Evolutionary conservation across 2,329 filamentous ascomycete genomes (phyloP).

Genomic region (Teratosphaeria viscida): DNA sequence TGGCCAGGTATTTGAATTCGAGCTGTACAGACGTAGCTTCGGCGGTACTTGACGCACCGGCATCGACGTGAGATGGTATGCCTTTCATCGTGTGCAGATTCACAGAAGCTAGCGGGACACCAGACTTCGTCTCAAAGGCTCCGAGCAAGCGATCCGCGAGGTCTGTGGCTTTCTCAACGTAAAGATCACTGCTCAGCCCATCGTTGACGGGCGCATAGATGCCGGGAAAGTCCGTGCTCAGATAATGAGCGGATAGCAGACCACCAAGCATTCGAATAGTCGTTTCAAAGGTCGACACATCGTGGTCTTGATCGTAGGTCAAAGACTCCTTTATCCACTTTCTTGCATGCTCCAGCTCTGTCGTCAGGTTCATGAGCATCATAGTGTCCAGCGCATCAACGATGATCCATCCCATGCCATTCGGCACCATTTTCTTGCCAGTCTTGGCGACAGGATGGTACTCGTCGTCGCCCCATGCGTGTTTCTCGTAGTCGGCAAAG

Average conservation of each 20-base stretch:
- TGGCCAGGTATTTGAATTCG: constrained; percentile 94
- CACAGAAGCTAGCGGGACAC: constrained; percentile 82
- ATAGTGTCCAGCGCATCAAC: constrained; percentile 91
- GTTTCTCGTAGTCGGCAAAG: constrained; percentile 84
- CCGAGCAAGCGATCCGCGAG: constrained; percentile 77
- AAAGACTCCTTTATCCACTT: constrained; percentile 78
- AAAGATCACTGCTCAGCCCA: constrained; percentile 73
- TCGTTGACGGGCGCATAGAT: constrained; percentile 62
- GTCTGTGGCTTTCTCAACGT: constrained; percentile 91
- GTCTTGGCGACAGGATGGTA: constrained; percentile 74
- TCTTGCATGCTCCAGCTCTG: constrained; percentile 69
- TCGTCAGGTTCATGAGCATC: constrained; percentile 96
- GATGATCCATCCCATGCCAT: constrained; percentile 95
- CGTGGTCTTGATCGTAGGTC: constrained; percentile 82
- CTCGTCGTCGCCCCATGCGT: constrained; percentile 90
- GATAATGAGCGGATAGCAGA: constrained; percentile 82
- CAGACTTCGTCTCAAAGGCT: constrained; percentile 78
- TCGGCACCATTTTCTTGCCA: constrained; percentile 72
- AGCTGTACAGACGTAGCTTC: constrained; percentile 88
- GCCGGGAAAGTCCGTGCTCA: constrained; percentile 74
- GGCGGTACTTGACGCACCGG: constrained; percentile 83
- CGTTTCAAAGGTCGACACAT: constrained; percentile 96
- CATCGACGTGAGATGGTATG: constrained; percentile 71
- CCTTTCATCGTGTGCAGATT: constrained; percentile 70
- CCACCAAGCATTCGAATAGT: constrained; percentile 96